Evolutionary conservation across 495 filamentous ascomycete species (phyloP).

Genomic region (Bryoglossum gracile): DNA sequence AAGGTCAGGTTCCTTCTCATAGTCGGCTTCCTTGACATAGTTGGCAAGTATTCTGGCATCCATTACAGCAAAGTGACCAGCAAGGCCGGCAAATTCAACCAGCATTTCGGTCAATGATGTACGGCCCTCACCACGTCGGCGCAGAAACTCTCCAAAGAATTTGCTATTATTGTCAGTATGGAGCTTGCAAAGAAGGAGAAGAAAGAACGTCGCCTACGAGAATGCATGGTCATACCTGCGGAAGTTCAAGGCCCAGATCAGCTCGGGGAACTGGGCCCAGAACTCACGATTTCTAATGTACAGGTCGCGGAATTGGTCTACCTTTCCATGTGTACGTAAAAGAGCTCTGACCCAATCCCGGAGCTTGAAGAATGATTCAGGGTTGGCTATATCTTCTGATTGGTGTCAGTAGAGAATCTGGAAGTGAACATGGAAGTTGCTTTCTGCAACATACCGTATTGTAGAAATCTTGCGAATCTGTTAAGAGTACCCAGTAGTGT

Average conservation of each 20-base stretch:
- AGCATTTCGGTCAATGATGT: slow-evolving; percentile 20
- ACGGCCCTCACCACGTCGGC: slow-evolving; percentile 4
- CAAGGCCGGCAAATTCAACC: slow-evolving; percentile 20
- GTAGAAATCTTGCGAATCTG: slow-evolving; percentile 15
- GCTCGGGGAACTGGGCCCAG: slow-evolving; percentile 28
- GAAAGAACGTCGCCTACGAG: too few relatives aligned
- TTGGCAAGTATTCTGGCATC: slow-evolving; percentile 29
- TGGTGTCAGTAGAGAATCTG: slow-evolving; percentile 13
- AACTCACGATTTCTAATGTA: slow-evolving; percentile 33
- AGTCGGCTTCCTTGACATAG: slow-evolving; percentile 12
- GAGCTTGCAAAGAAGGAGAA: neutral
- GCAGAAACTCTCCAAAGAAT: slow-evolving; percentile 24
- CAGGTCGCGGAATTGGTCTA: slow-evolving; percentile 28
- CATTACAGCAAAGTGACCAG: slow-evolving; percentile 24
- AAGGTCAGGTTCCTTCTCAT: slow-evolving; percentile 23
- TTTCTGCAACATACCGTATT: slow-evolving; percentile 17
- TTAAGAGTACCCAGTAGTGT: slow-evolving; percentile 9
- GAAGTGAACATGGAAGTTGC: too few relatives aligned
- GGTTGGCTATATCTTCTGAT: slow-evolving; percentile 33
- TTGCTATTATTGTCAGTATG: slow-evolving; percentile 16
- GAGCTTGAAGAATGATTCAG: slow-evolving; percentile 32
- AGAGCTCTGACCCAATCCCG: slow-evolving; percentile 37
- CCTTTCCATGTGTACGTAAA: slow-evolving; percentile 26
- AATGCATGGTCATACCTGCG: slow-evolving; percentile 20
- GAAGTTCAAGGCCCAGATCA: slow-evolving; percentile 22